Conservation (phyloP, 805 yeast species). For the Nakazawaea molendinolei region DNA sequence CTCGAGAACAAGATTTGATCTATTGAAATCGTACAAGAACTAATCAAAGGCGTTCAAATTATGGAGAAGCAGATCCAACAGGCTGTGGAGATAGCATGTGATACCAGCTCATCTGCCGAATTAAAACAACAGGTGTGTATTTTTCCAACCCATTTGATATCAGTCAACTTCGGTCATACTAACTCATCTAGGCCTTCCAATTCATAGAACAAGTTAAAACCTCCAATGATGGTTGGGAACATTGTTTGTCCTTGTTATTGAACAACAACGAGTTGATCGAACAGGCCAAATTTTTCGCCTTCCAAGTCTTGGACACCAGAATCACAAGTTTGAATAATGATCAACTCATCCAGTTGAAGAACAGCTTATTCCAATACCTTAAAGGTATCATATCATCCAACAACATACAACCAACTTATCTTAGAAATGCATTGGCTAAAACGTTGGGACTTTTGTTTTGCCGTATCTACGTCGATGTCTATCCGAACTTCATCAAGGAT, state of each 20-base stretch:
- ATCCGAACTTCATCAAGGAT: slow-evolving; percentile 47
- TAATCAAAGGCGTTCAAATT: not conserved
- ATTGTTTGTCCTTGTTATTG: slow-evolving; percentile 42
- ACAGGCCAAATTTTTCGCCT: slow-evolving; percentile 56
- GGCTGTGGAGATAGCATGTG: slow-evolving; percentile 80
- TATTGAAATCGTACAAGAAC: too few relatives aligned
- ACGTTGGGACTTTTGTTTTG: slow-evolving; percentile 47
- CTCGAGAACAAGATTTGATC: too few relatives aligned
- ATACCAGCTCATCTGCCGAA: slow-evolving; percentile 54
- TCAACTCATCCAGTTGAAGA: slow-evolving; percentile 39
- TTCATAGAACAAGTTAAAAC: slow-evolving; percentile 48
- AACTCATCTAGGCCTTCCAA: slow-evolving; percentile 35
- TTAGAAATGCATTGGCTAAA: slow-evolving; percentile 54
- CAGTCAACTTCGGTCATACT: slow-evolving; percentile 5
- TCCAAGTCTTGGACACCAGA: slow-evolving; percentile 62
- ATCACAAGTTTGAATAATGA: slow-evolving; percentile 37
- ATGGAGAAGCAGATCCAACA: slow-evolving; percentile 65
- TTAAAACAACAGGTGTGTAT: slow-evolving; percentile 47
- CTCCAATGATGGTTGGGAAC: slow-evolving; percentile 48
- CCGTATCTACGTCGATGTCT: slow-evolving; percentile 37
- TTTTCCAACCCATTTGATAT: too few relatives aligned
- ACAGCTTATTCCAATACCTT: slow-evolving; percentile 40
- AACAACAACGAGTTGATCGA: slow-evolving; percentile 32
- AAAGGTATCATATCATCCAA: slow-evolving; percentile 20
- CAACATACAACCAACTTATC: slow-evolving; percentile 31